A percentile compares a stretch with the other conserved stretches of the same genome.
phyloP scores from a whole-genome alignment of 2,329 filamentous ascomycete genomes.

The Botrytis elliptica region DNA sequence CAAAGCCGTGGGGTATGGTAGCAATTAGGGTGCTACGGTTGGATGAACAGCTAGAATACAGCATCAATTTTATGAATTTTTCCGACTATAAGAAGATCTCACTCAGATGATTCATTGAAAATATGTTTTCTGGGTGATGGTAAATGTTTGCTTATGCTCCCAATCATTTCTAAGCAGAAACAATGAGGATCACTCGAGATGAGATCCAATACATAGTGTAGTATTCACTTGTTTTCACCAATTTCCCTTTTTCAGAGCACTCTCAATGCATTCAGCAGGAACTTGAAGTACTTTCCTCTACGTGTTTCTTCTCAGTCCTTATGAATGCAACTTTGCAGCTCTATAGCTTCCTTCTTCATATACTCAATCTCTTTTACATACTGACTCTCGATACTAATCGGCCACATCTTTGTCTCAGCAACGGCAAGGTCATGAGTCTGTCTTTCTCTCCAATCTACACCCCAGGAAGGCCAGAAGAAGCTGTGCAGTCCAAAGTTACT shows the following conservation, averaged over 20 bases:
- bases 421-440: slow-evolving; percentile 65
- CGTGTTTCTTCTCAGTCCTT: not conserved
- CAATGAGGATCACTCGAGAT: not conserved
- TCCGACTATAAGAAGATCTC: not conserved
- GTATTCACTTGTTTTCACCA: not conserved
- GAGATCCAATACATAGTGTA: not conserved
- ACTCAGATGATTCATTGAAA: no score
- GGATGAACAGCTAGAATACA: not conserved
- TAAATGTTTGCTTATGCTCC: not conserved
- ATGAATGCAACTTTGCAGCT: not conserved
- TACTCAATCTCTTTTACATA: not conserved
- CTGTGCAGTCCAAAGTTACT: not conserved
- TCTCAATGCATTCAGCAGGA: not conserved
- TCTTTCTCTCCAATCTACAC: slow-evolving; percentile 43
- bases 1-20: not conserved
- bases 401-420: slow-evolving; percentile 57
- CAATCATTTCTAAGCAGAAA: not conserved
- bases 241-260: not conserved
- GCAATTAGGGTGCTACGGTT: not conserved
- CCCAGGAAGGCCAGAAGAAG: slow-evolving; percentile 52
- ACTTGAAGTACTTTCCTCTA: not conserved
- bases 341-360: slow-evolving; percentile 22
- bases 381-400: slow-evolving; percentile 34
- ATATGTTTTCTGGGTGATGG: not conserved
- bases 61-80: not conserved